Conservation (phyloP, 2,329 filamentous ascomycete species). For the Diaporthe sp. region DNA sequence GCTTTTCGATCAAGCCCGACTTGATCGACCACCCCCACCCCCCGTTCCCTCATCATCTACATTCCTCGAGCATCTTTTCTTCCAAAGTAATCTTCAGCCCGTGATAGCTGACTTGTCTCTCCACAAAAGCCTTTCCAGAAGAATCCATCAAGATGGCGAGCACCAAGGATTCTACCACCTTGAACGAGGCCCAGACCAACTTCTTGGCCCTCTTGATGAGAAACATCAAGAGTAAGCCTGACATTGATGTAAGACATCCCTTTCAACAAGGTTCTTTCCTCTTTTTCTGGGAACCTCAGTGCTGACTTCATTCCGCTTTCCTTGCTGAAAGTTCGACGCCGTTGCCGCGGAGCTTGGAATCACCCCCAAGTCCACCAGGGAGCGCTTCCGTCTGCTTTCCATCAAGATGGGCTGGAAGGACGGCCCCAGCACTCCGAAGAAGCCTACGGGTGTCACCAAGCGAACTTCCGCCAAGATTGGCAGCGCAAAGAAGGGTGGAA, state of each 20-base stretch:
- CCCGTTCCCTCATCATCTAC: background rate
- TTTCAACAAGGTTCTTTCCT: background rate
- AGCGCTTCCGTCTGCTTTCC: constrained; percentile 43
- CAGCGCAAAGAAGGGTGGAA: constrained; percentile 27
- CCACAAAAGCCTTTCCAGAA: background rate
- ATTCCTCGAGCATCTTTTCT: background rate
- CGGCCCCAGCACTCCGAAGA: constrained; percentile 21
- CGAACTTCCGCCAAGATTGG: constrained; percentile 1
- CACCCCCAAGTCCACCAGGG: constrained; percentile 36
- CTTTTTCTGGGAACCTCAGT: background rate
- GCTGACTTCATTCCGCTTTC: background rate
- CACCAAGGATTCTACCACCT: background rate
- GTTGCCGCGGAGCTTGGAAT: constrained; percentile 32
- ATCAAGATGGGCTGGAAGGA: constrained; percentile 40
- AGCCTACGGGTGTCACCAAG: constrained; percentile 37
- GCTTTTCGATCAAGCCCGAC: background rate
- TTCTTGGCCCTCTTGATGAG: constrained; percentile 40
- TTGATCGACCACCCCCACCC: no score
- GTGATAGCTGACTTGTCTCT: background rate
- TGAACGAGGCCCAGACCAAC: constrained; percentile 37
- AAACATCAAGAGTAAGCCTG: constrained; percentile 41
- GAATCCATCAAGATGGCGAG: background rate
- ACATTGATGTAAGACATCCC: constrained; percentile 39
- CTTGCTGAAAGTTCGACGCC: constrained; percentile 39
- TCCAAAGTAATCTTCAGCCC: background rate